phyloP scores from a whole-genome alignment of 768 basidiomycete species.

The Artomyces pyxidatus region DNA sequence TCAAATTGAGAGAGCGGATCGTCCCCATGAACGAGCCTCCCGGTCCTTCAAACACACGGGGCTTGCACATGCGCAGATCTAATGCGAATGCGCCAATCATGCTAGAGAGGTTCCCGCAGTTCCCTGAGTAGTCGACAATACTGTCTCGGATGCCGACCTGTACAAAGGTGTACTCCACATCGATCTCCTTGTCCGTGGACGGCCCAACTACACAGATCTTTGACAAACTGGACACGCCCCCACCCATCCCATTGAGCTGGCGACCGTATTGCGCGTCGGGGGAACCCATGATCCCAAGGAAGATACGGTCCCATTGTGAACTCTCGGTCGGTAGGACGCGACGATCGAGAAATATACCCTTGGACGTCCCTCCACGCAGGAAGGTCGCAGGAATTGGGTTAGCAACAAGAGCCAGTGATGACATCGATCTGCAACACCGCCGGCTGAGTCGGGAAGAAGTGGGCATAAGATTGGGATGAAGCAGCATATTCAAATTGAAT shows the following conservation, averaged over 20 bases:
- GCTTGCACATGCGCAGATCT: constrained; percentile 48
- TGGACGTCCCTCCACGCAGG: constrained; percentile 69
- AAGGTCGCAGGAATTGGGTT: constrained; percentile 38
- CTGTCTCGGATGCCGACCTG: constrained; percentile 47
- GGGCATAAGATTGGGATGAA: neutral
- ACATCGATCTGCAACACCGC: neutral
- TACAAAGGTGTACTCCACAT: constrained; percentile 67
- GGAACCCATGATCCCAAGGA: constrained; percentile 74
- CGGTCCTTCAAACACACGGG: constrained; percentile 14
- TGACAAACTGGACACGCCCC: constrained; percentile 65
- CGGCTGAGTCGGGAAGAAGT: neutral
- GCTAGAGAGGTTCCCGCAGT: constrained; percentile 68
- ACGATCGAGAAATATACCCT: constrained; percentile 61
- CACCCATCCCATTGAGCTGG: constrained; percentile 79
- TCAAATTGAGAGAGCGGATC: constrained; percentile 61
- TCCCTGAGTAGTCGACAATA: constrained; percentile 59
- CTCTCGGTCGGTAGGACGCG: constrained; percentile 42
- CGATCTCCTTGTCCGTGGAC: constrained; percentile 39
- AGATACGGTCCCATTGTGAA: constrained; percentile 49
- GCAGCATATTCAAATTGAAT: no score
- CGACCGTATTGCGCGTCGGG: constrained; percentile 60
- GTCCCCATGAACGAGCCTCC: constrained; percentile 22
- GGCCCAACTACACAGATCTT: constrained; percentile 62
- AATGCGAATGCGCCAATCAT: constrained; percentile 69
- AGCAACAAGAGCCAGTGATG: constrained; percentile 7